Evolutionary conservation across 495 filamentous ascomycete genomes (phyloP), one percentile per base, ranked within the genome.

Genomic region (Hypoxylon lenormandii): DNA sequence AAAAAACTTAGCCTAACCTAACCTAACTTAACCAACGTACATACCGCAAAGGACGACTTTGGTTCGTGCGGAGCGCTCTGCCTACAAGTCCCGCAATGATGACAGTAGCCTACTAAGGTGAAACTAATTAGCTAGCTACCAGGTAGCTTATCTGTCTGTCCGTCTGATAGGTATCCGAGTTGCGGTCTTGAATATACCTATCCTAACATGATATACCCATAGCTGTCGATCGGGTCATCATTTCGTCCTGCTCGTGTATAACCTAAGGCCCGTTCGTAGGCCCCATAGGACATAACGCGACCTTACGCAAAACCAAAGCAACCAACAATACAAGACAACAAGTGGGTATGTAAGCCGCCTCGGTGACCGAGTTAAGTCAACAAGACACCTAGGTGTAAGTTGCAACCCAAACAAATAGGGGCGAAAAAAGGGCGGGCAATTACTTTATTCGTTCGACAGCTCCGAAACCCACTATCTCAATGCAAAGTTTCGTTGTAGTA

Each of bases 361-460:
- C 42, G 16, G 6, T 33, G 30, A 3, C 42, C 42, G 4, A 19
- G 5, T 16, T 19, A 45, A 19, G 42, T 16, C 42, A 45, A 5
- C 6, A 21, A 11, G 5, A 6, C 3, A 30, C 30, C 2, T 12
- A 38, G 30, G 30, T 53, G 16, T 53, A 16, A 38, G 13, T n/a
- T n/a, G n/a, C n/a, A n/a, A 45, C 5, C 15, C 4, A 22, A 54
- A 5, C 4, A 7, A 36, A 47, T 4, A 16, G 11, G 38, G 15
- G 19, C 11, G 5, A 50, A 23, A 60, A 50, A 23, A 60, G 46
- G 58, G 52, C 59, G 68, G 38, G 61, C 62, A 66, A 66, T 71
- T 66, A 66, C 50, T 71, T 51, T 66, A 71, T 71, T 71, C 58
- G 62, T 55, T n/a, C 52, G 33, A 62, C 68, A 56, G 52, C 62